Evolutionary conservation across 2,329 filamentous ascomycete species (phyloP).

Genomic region (Alternaria viburni): DNA sequence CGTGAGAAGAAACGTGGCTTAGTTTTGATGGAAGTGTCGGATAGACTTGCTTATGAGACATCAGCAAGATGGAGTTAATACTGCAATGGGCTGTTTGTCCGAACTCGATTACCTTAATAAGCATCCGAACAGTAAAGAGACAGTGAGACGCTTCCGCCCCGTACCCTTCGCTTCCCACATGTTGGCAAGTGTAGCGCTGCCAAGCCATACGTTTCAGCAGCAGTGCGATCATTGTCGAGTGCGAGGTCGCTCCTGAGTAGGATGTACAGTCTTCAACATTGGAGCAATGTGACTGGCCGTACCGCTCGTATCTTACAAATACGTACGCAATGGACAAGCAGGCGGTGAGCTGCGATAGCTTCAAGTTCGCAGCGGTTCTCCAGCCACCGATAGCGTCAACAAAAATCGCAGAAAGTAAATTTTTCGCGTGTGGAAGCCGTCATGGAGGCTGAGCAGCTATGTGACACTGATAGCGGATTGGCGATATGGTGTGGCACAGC

Average conservation of each 20-base stretch:
- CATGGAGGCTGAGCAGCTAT: slow-evolving; percentile 7
- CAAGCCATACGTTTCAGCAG: not conserved
- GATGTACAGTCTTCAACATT: not conserved
- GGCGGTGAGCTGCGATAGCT: not conserved
- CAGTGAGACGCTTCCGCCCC: not conserved
- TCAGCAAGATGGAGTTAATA: not conserved
- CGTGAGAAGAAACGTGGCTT: not conserved
- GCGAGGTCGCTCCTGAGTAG: not conserved
- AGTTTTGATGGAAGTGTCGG: not conserved
- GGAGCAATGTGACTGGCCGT: not conserved
- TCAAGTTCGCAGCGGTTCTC: not conserved
- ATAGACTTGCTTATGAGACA: not conserved
- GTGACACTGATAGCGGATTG: not conserved
- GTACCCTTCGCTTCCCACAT: not conserved
- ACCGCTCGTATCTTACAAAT: not conserved
- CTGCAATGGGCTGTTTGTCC: not conserved
- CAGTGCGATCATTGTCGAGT: not conserved
- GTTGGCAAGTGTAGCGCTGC: not conserved
- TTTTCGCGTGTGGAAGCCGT: not conserved
- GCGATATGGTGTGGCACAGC: slow-evolving; percentile 8
- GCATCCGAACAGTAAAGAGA: not conserved
- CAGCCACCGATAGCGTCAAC: not conserved
- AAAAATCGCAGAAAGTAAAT: not conserved
- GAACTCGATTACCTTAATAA: not conserved
- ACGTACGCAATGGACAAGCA: not conserved